Base-by-base conservation (phyloP, 495 filamentous ascomycete species). In the Penicillium lividum region DNA sequence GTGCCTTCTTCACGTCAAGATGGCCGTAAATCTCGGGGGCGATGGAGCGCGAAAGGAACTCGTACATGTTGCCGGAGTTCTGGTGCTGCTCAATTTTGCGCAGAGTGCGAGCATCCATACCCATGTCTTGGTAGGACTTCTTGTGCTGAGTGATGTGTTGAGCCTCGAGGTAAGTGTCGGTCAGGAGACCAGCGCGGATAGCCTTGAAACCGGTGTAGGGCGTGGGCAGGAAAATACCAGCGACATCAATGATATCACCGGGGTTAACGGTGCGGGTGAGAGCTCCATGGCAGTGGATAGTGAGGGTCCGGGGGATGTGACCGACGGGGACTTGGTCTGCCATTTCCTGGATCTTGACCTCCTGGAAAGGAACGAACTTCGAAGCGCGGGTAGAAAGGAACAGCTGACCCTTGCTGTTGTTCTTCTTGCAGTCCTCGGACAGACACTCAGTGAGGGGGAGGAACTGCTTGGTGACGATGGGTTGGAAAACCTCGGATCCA, bases 181-280 rank as follows among this genome's bases (percentile, higher is more conserved):
- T 98, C 51, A 98, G 73, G 2, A 98, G 85, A 53, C 94, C 94
- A 30, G 94, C 94, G 47, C 90, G 88, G 74, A 98, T 96, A 5
- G 95, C 94, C 67, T 94, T 89, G 82, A 98, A 98, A 30, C 94
- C 94, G 8, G 94, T 98, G 71, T 98, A 98, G 1, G 94, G 94
- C 2, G 92, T 98, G 8, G 94, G 94, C 15, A 98, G 81, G 79
- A 98, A 98, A 68, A 98, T 93, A 38, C 94, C 94, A 5, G 88
- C 89, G 61, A 97, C 81, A 69, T 98, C 95, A 31, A 97, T 84
- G 22, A 98, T 84, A 70, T 98, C 95, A 57, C 94, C 94, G 3
- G 94, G 94, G 70, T 90, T 97, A 62, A 98, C 82, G 58, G 90
- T 84, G 18, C 94, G 81, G 16, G 91, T 91, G 25, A 93, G 80